Evolutionary conservation across 2,329 filamentous ascomycete species (phyloP).

Genomic region (Neonectria magnoliae): DNA sequence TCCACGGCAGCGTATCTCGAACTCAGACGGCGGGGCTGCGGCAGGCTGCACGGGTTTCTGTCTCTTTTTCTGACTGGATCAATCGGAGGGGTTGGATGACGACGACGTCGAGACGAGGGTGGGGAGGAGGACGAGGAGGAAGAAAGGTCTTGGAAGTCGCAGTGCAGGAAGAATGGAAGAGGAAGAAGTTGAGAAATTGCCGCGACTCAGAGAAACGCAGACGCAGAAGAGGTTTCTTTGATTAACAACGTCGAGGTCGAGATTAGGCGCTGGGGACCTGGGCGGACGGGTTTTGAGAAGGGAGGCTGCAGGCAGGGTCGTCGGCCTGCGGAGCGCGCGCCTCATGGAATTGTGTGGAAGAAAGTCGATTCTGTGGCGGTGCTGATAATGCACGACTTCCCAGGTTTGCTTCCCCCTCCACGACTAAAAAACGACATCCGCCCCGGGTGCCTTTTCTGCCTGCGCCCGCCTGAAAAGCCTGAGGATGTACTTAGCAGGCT

Average conservation of each 20-base stretch:
- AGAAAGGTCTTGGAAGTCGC: conserved; percentile 2
- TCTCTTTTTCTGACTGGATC: conserved; percentile 32
- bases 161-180: not conserved
- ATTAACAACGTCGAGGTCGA: conserved; percentile 34
- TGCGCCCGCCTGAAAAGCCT: not conserved
- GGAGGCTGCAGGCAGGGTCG: conserved; percentile 46
- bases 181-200: conserved; percentile 17
- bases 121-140: not conserved
- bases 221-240: conserved; percentile 28
- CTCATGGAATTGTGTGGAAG: conserved; percentile 57
- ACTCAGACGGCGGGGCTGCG: conserved; percentile 42
- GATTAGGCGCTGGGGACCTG: conserved; percentile 37
- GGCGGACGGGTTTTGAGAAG: conserved; percentile 43
- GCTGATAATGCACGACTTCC: conserved; percentile 46
- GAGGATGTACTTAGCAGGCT: not conserved
- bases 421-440: too few relatives aligned
- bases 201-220: conserved; percentile 26
- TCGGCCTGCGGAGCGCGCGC: conserved; percentile 45
- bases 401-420: not conserved
- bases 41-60: conserved; percentile 35
- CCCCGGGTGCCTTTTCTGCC: not conserved
- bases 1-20: conserved; percentile 40
- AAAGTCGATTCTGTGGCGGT: conserved; percentile 54
- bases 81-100: conserved; percentile 39
- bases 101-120: conserved; percentile 14